These are phyloP conservation scores for Aspergillus hancockii DNA, from an alignment of 495 filamentous ascomycete genomes.

Conservation along the genomic window DNA sequence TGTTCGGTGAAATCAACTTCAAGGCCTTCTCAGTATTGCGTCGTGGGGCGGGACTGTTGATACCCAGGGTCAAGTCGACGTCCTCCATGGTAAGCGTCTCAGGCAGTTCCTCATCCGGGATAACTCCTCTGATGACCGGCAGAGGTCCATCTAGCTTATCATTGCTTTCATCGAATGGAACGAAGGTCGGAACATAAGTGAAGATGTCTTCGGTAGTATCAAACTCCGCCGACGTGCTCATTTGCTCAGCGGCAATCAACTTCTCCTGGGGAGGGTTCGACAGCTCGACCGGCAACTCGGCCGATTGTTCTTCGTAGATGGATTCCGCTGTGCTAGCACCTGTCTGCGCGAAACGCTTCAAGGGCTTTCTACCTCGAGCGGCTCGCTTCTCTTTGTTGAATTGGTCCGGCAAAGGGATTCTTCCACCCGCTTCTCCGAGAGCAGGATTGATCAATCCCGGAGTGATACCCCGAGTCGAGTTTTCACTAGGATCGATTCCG, in stretches of 20 bases:
- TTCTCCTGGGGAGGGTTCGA: neutral
- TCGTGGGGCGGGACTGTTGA: neutral
- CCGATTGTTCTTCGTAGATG: neutral
- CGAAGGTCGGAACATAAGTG: neutral
- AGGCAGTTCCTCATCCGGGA: constrained; percentile 13
- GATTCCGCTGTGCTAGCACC: neutral
- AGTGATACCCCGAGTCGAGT: constrained; percentile 32
- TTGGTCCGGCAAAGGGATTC: constrained; percentile 12
- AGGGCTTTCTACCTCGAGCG: neutral
- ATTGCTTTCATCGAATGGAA: neutral
- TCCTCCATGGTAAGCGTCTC: constrained; percentile 4
- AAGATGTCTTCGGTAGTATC: neutral
- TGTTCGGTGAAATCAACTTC: neutral
- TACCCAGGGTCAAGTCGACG: constrained; percentile 7
- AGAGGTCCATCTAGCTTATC: neutral
- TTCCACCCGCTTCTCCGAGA: constrained; percentile 18
- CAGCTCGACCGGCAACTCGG: neutral
- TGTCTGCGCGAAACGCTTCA: neutral
- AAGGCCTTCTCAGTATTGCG: neutral
- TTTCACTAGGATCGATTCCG: constrained; percentile 13
- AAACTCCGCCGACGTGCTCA: neutral
- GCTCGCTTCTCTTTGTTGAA: neutral
- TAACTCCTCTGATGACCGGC: constrained; percentile 3
- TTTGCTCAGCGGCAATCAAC: neutral
- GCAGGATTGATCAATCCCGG: constrained; percentile 28